Evolutionary conservation across 169 alveolate genomes (phyloP).

Genomic region (Prorocentrum cordatum): DNA sequence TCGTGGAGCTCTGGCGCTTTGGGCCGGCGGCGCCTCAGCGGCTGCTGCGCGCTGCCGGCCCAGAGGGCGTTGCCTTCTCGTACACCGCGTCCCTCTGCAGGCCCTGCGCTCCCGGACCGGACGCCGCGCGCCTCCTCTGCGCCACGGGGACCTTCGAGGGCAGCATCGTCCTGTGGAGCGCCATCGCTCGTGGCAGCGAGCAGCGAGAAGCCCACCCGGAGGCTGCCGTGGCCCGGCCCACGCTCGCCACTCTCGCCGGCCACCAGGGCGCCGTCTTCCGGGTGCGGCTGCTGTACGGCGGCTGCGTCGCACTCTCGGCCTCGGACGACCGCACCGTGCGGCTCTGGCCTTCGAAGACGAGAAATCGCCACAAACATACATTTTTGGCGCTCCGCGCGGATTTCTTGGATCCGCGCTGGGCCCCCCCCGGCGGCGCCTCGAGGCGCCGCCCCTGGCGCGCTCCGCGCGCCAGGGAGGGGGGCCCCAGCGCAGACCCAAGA

Average conservation of each 20-base stretch:
- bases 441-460: too few relatives aligned
- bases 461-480: too few relatives aligned
- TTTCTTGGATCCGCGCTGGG: too few relatives aligned
- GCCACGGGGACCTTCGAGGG: constrained; percentile 47
- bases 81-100: not conserved
- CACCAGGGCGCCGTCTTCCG: constrained; percentile 33
- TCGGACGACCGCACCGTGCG: constrained; percentile 43
- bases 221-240: not conserved
- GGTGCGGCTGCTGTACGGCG: not conserved
- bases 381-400: too few relatives aligned
- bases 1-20: not conserved
- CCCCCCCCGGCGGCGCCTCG: too few relatives aligned
- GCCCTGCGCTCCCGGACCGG: not conserved
- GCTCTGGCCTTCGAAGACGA: too few relatives aligned
- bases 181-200: not conserved
- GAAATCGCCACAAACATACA: too few relatives aligned
- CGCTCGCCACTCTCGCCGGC: not conserved
- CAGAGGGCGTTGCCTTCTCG: not conserved
- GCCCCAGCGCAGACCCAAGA: too few relatives aligned
- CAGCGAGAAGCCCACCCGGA: not conserved
- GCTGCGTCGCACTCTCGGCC: not conserved
- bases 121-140: not conserved
- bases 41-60: not conserved
- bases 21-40: not conserved
- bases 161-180: constrained; percentile 13